Evolutionary conservation across 768 basidiomycete species (phyloP), one percentile per base, ranked within the genome.

Genomic region (Lactarius deliciosus): DNA sequence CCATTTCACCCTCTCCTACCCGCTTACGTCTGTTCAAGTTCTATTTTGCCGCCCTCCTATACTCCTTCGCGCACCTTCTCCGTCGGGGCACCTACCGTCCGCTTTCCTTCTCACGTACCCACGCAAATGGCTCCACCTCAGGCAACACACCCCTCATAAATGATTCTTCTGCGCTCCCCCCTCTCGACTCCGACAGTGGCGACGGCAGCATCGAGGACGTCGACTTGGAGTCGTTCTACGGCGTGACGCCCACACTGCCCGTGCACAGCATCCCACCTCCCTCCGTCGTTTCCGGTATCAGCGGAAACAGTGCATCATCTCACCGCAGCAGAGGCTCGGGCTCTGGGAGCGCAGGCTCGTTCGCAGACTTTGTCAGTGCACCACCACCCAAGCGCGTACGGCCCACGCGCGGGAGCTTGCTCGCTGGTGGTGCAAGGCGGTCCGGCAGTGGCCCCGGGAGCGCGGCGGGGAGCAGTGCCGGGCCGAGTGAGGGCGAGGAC

Each of bases 41-140:
- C 64, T 99, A 97, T 80, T 95, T 99, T 76, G 89, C 90, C 54
- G 78, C 91, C 50, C 77, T 95, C 64, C 79, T 98, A 36, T 99
- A 98, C 77, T 98, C 96, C 16, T 98, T 92, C 76, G 95, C 94
- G 3, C 81, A 86, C 2, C 97, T 98, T 76, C 88, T 98, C 61
- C 91, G 95, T 55, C 90, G 90, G 72, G 92, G 94, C 56, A 91
- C 92, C 28, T 98, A 96, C 74, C 90, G 91, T 69, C 80, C 88
- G 16, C 86, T 99, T 54, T 88, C 91, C 15, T 84, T 66, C 66
- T 73, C 77, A 16, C 75, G 75, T 40, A 55, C 68, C 5, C 36
- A 47, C 25, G 5, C 45, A 18, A 54, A 60, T 18, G 54, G 58
- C 20, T 10, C 28, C 18, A 5, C 30, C 22, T 10, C 54, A 10